Percentiles rank a stretch among this genome's conserved stretches.
phyloP scores from a whole-genome alignment of 2,329 filamentous ascomycete species.

The Venturia effusa region DNA sequence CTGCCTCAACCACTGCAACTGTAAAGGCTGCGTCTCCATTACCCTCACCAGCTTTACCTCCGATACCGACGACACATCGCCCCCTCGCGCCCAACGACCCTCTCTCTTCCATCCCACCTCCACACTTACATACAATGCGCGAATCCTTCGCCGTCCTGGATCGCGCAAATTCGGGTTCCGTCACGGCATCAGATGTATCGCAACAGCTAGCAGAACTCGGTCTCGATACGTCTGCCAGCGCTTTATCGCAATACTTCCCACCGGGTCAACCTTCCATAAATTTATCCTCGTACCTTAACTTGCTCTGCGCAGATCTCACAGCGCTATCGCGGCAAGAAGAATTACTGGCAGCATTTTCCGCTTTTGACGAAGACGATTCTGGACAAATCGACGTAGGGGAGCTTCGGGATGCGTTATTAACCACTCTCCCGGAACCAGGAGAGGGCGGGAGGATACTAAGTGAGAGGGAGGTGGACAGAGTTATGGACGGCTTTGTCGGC shows the following conservation, averaged over 20 bases:
- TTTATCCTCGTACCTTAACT: conserved; percentile 76
- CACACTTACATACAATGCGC: conserved; percentile 76
- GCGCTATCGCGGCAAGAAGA: conserved; percentile 69
- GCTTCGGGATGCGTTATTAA: conserved; percentile 69
- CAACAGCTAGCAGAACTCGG: conserved; percentile 84
- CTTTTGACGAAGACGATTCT: conserved; percentile 92
- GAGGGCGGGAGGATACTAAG: conserved; percentile 48
- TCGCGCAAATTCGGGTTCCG: conserved; percentile 71
- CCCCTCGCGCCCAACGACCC: conserved; percentile 38
- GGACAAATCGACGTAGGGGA: conserved; percentile 81
- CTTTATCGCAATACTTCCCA: conserved; percentile 76
- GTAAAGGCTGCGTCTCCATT: conserved; percentile 3
- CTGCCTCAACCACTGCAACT: conserved; percentile 7
- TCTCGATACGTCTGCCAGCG: conserved; percentile 58
- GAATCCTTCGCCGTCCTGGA: conserved; percentile 93
- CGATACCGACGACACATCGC: conserved; percentile 15
- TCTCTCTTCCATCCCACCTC: conserved; percentile 63
- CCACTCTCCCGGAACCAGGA: conserved; percentile 69
- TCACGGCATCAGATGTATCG: conserved; percentile 72
- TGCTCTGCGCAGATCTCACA: conserved; percentile 62
- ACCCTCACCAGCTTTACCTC: conserved; percentile 11
- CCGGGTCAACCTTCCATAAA: conserved; percentile 56
- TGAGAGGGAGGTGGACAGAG: conserved; percentile 68
- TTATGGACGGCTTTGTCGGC: conserved; percentile 78
- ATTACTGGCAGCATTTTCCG: conserved; percentile 79